These are phyloP conservation scores for Funneliformis geosporum DNA, from an alignment of 192 early-diverging fungal species.

Conservation along the genomic window DNA sequence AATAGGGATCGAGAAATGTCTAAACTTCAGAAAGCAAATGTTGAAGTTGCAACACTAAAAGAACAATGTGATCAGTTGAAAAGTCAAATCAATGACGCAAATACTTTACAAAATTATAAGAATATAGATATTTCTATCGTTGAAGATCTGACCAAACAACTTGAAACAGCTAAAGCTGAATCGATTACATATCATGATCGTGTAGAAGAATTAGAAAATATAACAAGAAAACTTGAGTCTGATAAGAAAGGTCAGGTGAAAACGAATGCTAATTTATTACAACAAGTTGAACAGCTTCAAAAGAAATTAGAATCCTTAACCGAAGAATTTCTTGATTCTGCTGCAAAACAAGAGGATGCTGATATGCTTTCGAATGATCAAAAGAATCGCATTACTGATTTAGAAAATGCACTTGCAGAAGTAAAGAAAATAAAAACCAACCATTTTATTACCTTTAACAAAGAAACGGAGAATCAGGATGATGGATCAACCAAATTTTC, in stretches of 20 bases:
- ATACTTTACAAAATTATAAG: background rate
- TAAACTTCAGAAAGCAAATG: background rate
- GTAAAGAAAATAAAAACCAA: background rate
- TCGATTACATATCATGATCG: background rate
- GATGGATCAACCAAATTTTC: background rate
- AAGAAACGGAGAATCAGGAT: background rate
- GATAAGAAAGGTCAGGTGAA: background rate
- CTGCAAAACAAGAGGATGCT: slow-evolving; percentile 36
- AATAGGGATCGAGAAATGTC: background rate
- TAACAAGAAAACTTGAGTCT: background rate
- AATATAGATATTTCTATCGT: slow-evolving; percentile 5
- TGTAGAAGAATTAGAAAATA: slow-evolving; percentile 22
- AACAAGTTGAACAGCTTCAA: slow-evolving; percentile 35
- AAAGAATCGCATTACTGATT: slow-evolving; percentile 39
- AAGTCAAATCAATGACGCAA: background rate
- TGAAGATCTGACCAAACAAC: slow-evolving; percentile 11
- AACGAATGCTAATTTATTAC: background rate
- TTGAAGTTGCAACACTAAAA: slow-evolving; percentile 1
- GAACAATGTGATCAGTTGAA: slow-evolving; percentile 5
- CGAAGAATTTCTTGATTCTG: slow-evolving; percentile 40
- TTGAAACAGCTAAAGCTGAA: slow-evolving; percentile 3
- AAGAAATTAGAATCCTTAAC: slow-evolving; percentile 43
- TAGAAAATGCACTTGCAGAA: slow-evolving; percentile 32
- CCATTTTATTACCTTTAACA: background rate
- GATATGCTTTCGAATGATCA: slow-evolving; percentile 35